phyloP scores from a whole-genome alignment of 2,329 filamentous ascomycete species.

The Exophiala alcalophila region DNA sequence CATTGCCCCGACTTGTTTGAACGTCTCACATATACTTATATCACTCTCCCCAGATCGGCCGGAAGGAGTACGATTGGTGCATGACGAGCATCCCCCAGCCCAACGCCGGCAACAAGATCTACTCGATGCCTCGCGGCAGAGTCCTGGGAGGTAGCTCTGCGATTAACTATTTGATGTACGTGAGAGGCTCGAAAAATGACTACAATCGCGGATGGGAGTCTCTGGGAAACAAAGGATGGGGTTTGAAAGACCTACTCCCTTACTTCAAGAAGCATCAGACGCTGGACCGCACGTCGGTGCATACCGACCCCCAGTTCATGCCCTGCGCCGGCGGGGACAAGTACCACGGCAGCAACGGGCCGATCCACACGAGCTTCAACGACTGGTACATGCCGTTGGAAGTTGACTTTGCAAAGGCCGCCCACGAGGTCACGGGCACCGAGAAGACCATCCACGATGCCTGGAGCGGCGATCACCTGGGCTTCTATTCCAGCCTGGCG shows the following conservation, averaged over 20 bases:
- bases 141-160: conserved; percentile 36
- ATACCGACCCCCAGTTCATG: conserved; percentile 33
- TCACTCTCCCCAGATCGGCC: conserved; percentile 15
- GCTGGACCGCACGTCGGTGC: conserved; percentile 28
- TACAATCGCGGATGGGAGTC: conserved; percentile 40
- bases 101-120: conserved; percentile 25
- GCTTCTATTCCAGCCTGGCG: conserved; percentile 25
- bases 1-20: no score
- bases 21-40: neutral
- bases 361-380: conserved; percentile 31
- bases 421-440: conserved; percentile 34
- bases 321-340: conserved; percentile 25
- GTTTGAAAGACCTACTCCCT: conserved; percentile 30
- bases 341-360: conserved; percentile 30
- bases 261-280: conserved; percentile 34
- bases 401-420: conserved; percentile 37
- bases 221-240: conserved; percentile 39
- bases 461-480: conserved; percentile 26
- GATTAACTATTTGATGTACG: conserved; percentile 34
- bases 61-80: conserved; percentile 27
- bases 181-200: conserved; percentile 33
- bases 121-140: conserved; percentile 33
- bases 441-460: conserved; percentile 28
- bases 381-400: conserved; percentile 40
- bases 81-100: conserved; percentile 24